Base-by-base conservation (phyloP, 148 eudicot species). In the Oxyria digyna region DNA sequence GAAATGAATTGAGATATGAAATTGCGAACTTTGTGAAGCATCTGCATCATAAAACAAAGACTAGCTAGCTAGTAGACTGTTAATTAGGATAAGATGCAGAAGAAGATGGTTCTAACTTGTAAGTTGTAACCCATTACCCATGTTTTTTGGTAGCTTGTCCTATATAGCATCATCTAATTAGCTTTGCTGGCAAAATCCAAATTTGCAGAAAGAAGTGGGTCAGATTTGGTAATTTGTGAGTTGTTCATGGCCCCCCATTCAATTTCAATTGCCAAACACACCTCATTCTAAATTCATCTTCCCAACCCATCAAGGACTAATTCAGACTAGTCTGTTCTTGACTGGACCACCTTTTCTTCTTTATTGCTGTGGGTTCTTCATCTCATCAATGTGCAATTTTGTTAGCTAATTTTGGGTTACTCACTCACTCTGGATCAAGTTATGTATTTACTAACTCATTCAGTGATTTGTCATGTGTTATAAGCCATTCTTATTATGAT, bases 141-240 rank as follows among this genome's bases (percentile, higher is more conserved):
- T 59, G 37, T 31, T 59, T 27, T 14, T 14, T n/a, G n/a, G n/a
- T n/a, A n/a, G n/a, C n/a, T n/a, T n/a, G n/a, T n/a, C n/a, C n/a
- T n/a, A n/a, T n/a, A n/a, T n/a, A n/a, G n/a, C n/a, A n/a, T n/a
- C n/a, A n/a, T n/a, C n/a, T n/a, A n/a, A n/a, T 14, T 18, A 59
- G 65, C 65, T 59, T 59, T 59, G 65, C 65, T 59, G 65, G 65
- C 65, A 59, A 29, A 31, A 59, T 59, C 65, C 38, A 59, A 27
- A 23, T 54, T 29, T 59, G 38, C 65, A 59, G 65, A 59, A 59
- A 59, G 38, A 12, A 13, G 65, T 59, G 65, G 65, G 65, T 10
- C 65, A 59, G 9, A 59, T 26, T 45, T 29, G n/a, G 38, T 29
- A 59, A 59, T 59, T n/a, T 59, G 37, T 59, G 65, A 59, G 65